phyloP scores from a whole-genome alignment of 306 rosid genomes.

The Cicer arietinum region DNA sequence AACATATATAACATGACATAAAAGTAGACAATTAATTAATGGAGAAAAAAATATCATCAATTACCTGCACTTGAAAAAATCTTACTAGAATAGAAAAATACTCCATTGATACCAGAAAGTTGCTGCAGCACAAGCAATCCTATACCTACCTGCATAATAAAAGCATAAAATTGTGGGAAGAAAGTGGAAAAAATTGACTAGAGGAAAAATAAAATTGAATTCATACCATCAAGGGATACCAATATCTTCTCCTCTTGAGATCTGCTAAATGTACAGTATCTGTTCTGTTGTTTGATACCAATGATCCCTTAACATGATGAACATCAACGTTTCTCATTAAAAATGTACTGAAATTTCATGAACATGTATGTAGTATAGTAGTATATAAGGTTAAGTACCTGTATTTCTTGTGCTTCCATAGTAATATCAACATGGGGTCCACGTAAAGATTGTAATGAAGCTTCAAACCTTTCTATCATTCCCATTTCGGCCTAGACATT shows the following conservation, averaged over 20 bases:
- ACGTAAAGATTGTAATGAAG: conserved; percentile 69
- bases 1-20: neutral
- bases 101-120: conserved; percentile 73
- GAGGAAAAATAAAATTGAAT: conserved; percentile 8
- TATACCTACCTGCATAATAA: conserved; percentile 58
- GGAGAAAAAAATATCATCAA: neutral
- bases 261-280: conserved; percentile 59
- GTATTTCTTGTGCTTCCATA: conserved; percentile 66
- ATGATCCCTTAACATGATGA: conserved; percentile 57
- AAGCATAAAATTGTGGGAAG: neutral
- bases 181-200: neutral
- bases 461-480: conserved; percentile 67
- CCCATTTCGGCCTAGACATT: conserved; percentile 74
- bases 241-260: conserved; percentile 76
- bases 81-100: conserved; percentile 71
- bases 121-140: conserved; percentile 78
- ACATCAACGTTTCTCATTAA: neutral
- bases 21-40: neutral
- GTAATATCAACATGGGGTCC: conserved; percentile 71
- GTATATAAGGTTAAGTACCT: conserved; percentile 44
- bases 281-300: conserved; percentile 46
- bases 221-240: conserved; percentile 77
- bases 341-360: neutral
- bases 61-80: conserved; percentile 76
- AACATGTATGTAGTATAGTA: neutral